Base-by-base conservation (phyloP, 768 basidiomycete species). In the Mycena alexandri region DNA sequence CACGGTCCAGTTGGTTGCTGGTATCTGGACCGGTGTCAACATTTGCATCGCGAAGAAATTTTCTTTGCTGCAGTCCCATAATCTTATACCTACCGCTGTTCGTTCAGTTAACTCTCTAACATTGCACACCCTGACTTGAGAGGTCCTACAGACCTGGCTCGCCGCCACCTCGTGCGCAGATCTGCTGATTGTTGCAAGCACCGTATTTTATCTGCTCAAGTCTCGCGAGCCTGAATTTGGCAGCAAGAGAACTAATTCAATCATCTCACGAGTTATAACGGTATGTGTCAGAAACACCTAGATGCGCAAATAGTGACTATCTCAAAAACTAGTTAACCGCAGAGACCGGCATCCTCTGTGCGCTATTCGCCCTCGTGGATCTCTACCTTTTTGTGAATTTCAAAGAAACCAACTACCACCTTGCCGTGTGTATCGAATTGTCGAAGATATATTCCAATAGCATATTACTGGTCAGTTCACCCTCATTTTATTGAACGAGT, bases 321-420 rank as follows among this genome's bases (percentile, higher is more conserved):
- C 25, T 29, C 29, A 29, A 29, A 10, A 25, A 4, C 16, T 22
- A 63, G 44, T 17, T 55, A 16, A 67, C 65, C 3, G 59, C 63
- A 11, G 62, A 73, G 53, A 72, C 67, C 29, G 71, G 70, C n/a
- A 13, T 55, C 3, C 16, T 72, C 9, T 67, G 65, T 16, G 63
- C 61, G 7, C 1, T 60, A 0, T 62, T 60, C 4, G 67, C 64
- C 17, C 16, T 61, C n/a, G 43, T 71, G 2, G 67, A 73, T 17
- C 61, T 73, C 17, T 54, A 50, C 14, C 61, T 73, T 6, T 73
- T 68, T 33, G 43, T n/a, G 14, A 29, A 5, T 34, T 59, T 44
- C 43, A 57, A 54, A 42, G 50, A 46, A 13, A 63, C 61, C 11
- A 68, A 68, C 21, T 63, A 53, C 36, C 67, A 68, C 51, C 19